These are phyloP conservation scores for Talaromyces amestolkiae DNA, from an alignment of 2,329 filamentous ascomycete species.

Conservation along the genomic window DNA sequence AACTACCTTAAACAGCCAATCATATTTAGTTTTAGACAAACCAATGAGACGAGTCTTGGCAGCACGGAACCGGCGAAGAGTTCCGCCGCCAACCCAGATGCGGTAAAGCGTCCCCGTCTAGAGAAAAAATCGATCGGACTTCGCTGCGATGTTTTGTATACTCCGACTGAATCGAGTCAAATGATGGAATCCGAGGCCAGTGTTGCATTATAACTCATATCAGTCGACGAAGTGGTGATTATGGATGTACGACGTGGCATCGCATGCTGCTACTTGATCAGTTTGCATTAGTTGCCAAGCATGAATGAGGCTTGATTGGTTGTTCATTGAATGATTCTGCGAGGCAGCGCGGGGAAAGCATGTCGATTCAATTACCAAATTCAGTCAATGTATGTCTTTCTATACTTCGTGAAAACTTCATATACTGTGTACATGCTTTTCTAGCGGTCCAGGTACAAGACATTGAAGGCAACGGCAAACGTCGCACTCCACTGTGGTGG, in stretches of 20 bases:
- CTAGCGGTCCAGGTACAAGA: not conserved
- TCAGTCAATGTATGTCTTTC: too few species aligned
- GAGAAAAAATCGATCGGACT: conserved; percentile 5
- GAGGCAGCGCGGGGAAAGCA: too few species aligned
- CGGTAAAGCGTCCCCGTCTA: not conserved
- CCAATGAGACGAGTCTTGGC: not conserved
- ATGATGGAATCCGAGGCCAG: not conserved
- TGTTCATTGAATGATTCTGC: not conserved
- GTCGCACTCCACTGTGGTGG: not conserved
- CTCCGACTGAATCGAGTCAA: not conserved
- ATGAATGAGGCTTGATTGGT: not conserved
- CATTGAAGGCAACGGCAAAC: not conserved
- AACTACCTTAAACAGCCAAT: not conserved
- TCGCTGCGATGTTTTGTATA: conserved; percentile 5
- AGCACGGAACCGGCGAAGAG: not conserved
- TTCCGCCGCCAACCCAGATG: not conserved
- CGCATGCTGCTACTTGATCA: not conserved
- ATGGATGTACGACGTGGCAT: not conserved
- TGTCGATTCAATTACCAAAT: not conserved
- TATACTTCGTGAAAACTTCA: not conserved
- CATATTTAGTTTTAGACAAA: not conserved
- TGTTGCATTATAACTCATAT: not conserved
- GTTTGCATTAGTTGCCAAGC: not conserved
- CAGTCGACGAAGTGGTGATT: not conserved
- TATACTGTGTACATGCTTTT: not conserved